A percentile compares a stretch with the other conserved stretches of the same genome.
Conservation (phyloP, 441 rosid species). For the Gossypium schwendimanii region DNA sequence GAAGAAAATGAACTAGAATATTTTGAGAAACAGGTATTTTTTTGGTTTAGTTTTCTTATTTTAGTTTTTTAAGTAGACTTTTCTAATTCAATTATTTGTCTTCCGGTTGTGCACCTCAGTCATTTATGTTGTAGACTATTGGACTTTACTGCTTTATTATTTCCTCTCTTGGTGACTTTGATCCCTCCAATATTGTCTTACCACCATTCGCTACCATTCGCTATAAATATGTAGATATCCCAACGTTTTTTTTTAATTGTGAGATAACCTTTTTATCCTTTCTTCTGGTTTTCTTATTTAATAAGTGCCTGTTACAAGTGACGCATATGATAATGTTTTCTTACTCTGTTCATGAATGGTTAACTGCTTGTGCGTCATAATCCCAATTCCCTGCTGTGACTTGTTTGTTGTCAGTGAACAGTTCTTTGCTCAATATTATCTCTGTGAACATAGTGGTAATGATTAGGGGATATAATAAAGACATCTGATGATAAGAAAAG, state of each 20-base stretch:
- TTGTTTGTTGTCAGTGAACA: neutral
- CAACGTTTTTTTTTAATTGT: neutral
- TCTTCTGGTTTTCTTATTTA: neutral
- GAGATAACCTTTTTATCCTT: neutral
- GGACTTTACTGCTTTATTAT: neutral
- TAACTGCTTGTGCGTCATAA: neutral
- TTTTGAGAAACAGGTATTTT: slow-evolving; percentile 80
- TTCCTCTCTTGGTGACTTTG: neutral
- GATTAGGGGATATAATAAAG: neutral
- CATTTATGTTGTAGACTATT: neutral
- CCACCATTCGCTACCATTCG: neutral
- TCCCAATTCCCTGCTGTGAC: neutral
- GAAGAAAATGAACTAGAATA: slow-evolving; percentile 58
- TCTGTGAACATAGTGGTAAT: neutral
- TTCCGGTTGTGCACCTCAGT: neutral
- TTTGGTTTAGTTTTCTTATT: neutral
- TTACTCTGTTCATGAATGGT: neutral
- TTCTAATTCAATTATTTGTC: neutral
- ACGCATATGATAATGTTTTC: neutral
- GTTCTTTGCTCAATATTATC: neutral
- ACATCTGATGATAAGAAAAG: neutral
- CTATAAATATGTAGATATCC: neutral
- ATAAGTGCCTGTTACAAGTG: neutral
- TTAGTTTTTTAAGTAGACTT: neutral
- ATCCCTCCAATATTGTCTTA: neutral